Percentiles rank a stretch among this genome's conserved stretches.
Conservation (phyloP, 495 filamentous ascomycete species). For the Parmelia sp. region DNA sequence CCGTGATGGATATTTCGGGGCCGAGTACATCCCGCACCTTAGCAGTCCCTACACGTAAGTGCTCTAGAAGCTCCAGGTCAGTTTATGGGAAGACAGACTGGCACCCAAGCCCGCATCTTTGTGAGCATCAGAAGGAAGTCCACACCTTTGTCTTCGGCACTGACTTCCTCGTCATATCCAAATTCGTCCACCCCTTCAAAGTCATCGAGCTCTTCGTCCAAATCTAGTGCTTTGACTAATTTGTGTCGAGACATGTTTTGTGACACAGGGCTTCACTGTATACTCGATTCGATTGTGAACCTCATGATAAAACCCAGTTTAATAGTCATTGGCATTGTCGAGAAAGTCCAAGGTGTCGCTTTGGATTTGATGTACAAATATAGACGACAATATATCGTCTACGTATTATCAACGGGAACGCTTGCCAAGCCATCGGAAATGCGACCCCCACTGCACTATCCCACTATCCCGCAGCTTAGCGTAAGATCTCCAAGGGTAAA, state of each 20-base stretch:
- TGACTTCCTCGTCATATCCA: slow-evolving; percentile 44
- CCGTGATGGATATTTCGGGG: slow-evolving; percentile 46
- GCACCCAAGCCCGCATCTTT: slow-evolving; percentile 10
- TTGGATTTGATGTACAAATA: too few species aligned
- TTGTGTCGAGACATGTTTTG: slow-evolving; percentile 57
- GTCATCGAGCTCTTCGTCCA: slow-evolving; percentile 55
- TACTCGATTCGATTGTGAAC: background rate
- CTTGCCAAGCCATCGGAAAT: too few species aligned
- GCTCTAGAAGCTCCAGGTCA: slow-evolving; percentile 32
- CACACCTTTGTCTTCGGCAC: slow-evolving; percentile 54
- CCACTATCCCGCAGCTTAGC: too few species aligned
- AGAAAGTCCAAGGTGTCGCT: background rate
- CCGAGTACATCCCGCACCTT: slow-evolving; percentile 52
- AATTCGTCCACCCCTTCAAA: slow-evolving; percentile 48
- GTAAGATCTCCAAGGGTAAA: too few species aligned
- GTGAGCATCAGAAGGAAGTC: background rate
- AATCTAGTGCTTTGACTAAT: slow-evolving; percentile 52
- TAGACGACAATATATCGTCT: too few species aligned
- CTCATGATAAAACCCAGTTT: background rate
- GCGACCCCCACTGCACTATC: too few species aligned
- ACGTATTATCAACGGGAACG: too few species aligned
- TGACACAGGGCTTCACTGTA: background rate
- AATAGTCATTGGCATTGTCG: background rate
- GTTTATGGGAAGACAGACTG: slow-evolving; percentile 21
- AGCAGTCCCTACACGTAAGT: slow-evolving; percentile 50